Base-by-base conservation (phyloP, 257 asterid species). In the Nicotiana paniculata region DNA sequence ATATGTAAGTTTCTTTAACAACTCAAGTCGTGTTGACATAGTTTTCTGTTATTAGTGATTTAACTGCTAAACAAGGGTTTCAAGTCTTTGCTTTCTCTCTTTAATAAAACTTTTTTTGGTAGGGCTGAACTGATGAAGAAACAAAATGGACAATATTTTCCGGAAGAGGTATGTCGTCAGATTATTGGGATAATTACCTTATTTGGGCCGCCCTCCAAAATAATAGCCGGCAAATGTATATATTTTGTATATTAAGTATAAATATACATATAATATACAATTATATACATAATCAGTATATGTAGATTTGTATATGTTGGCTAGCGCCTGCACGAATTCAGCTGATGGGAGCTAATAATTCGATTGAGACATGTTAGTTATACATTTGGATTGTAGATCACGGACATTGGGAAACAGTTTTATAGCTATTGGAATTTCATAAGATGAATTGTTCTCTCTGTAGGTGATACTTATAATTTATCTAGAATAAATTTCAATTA, bases 121-220 rank as follows among this genome's bases (percentile, higher is more conserved):
- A 96, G 99, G 91, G 98, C 98, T 79, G 99, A 96, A 85, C 78
- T 93, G 89, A 96, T 96, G 99, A 96, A 96, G 81, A 96, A 93
- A 80, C 77, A 91, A 80, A 94, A 90, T 70, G 99, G 98, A 65
- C 99, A 96, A 84, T 90, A 86, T 85, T 93, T 93, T 64, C 98
- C 99, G 0, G 98, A 96, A 88, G 99, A 94, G 98, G 99, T 96
- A 82, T 81, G 57, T 18, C 0, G 21, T 3, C 18, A 28, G 55
- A n/a, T 46, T 13, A 7, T 74, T 74, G 48, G 24, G 24, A 21
- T 21, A 21, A 21, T 21, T 21, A 21, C 24, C 24, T 21, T 21
- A 21, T 21, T 21, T 21, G 24, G 24, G 24, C 24, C 24, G 24
- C 24, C 24, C 24, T 21, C 24, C 24, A 21, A 21, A 21, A 21